phyloP scores from a whole-genome alignment of 2,329 filamentous ascomycete species.

The Cercospora sesami region DNA sequence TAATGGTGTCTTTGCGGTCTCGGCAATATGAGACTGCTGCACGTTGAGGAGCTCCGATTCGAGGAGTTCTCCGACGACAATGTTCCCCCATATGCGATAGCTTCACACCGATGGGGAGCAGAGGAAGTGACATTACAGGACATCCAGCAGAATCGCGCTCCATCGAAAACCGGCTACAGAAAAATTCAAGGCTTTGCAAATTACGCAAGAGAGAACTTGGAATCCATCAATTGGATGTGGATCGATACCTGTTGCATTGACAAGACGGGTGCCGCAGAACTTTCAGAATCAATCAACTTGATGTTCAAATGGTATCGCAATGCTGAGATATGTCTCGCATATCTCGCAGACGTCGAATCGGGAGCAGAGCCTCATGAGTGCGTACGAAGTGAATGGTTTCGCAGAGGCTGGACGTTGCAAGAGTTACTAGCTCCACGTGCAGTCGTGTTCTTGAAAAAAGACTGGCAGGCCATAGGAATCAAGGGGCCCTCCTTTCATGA shows the following conservation, averaged over 20 bases:
- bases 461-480: background rate
- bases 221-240: background rate
- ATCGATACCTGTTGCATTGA: background rate
- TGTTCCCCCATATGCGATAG: background rate
- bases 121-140: background rate
- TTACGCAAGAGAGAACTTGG: background rate
- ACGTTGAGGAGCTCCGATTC: background rate
- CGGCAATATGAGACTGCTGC: background rate
- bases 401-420: background rate
- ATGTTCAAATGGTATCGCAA: background rate
- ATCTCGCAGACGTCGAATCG: background rate
- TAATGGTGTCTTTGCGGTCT: no score
- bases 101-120: background rate
- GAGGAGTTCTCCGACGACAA: background rate
- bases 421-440: background rate
- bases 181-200: background rate
- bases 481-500: background rate
- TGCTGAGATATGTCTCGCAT: background rate
- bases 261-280: background rate
- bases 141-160: background rate
- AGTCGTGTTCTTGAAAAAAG: background rate
- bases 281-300: background rate
- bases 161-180: background rate
- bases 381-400: background rate
- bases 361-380: background rate